phyloP scores from a whole-genome alignment of 106 monocot genomes.

The Posidonia australis region DNA sequence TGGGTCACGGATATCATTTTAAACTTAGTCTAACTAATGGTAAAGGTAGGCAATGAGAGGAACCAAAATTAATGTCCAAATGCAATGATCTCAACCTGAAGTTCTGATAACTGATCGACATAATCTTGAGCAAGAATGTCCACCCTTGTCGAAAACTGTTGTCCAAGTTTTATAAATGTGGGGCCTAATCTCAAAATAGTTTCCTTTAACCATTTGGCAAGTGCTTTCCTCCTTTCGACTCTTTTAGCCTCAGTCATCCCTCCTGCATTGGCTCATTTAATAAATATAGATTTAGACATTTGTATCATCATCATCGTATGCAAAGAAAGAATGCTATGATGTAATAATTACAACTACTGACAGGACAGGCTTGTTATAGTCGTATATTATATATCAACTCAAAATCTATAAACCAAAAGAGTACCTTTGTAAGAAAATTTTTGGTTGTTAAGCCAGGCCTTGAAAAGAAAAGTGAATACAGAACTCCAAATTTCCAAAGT shows the following conservation, averaged over 20 bases:
- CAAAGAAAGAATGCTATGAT: not conserved
- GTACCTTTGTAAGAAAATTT: slow-evolving; percentile 88
- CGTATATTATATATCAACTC: not conserved
- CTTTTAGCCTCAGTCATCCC: slow-evolving; percentile 98
- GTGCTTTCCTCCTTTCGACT: slow-evolving; percentile 45
- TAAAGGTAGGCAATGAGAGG: not conserved
- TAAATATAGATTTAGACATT: not conserved
- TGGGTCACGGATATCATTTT: not conserved
- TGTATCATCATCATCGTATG: not conserved
- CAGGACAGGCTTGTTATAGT: not conserved
- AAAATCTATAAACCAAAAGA: not conserved
- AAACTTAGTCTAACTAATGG: not conserved
- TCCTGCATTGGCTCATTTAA: slow-evolving; percentile 30
- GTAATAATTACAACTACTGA: not conserved
- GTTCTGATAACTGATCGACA: slow-evolving; percentile 95
- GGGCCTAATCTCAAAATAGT: slow-evolving; percentile 94
- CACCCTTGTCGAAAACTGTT: slow-evolving; percentile 97
- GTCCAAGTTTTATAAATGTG: slow-evolving; percentile 97
- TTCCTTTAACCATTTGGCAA: slow-evolving; percentile 98
- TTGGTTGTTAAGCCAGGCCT: slow-evolving; percentile 81
- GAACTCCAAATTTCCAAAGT: slow-evolving; percentile 98
- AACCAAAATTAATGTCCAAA: not conserved
- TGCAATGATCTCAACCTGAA: slow-evolving; percentile 46
- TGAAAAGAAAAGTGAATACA: slow-evolving; percentile 83
- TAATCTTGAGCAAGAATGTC: slow-evolving; percentile 98